Evolutionary conservation across 352 stramenopile species (phyloP), one percentile per base, ranked within the genome.

Genomic region (Pythium coloratum): DNA sequence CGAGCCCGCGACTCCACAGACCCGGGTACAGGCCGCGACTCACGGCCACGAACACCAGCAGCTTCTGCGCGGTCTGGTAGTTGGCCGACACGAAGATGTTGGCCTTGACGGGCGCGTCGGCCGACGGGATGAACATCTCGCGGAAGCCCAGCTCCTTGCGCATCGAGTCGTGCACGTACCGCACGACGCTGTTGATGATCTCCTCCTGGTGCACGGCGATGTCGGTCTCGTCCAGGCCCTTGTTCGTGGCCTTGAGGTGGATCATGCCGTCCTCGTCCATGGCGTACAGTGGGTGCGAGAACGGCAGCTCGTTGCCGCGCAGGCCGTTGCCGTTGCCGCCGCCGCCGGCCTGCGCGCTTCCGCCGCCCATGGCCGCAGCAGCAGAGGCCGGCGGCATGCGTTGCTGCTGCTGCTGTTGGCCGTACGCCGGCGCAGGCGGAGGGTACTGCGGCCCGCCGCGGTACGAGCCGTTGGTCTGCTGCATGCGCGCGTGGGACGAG

Each of bases 131-230:
- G 63, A 72, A 92, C n/a, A 87, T 79, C 66, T 94, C 86, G 7
- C 75, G 65, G 67, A 95, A 94, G 46, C 88, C 82, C 58, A 95
- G 62, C 62, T 94, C 81, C 18, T 83, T 83, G 12, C 73, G 71
- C 88, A 95, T 95, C 54, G 84, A 92, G 67, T 94, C 86, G 53
- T 95, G 86, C 38, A 95, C 88, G 64, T 94, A 92, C 68, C 88
- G 87, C 55, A 94, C 88, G 14, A 94, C 84, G 6, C 86, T 77
- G 67, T 91, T 94, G 72, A 94, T 90, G 66, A 95, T 91, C 64
- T 95, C 88, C 57, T 95, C 88, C 72, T 94, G 86, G 70, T 94
- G 86, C n/a, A 94, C 86, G 2, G 86, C 82, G 65, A 95, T 79
- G 60, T 95, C 88, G 33, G 84, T 89, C 67, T 94, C 86, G 61